Percentiles rank a stretch among this genome's conserved stretches.
Conservation (phyloP, 306 rosid species). For the Acacia melanoxylon region DNA sequence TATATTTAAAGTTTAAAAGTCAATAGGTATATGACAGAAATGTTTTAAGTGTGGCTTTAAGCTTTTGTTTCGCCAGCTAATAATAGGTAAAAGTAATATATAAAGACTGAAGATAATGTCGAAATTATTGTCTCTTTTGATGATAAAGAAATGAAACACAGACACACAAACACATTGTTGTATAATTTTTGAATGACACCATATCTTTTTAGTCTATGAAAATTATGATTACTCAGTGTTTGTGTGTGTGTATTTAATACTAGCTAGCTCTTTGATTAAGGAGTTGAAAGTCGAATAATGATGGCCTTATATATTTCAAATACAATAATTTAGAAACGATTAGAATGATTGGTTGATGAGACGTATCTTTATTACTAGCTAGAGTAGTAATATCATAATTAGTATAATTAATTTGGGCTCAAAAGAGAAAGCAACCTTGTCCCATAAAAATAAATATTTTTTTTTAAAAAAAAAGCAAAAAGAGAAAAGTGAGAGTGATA, state of each 20-base stretch:
- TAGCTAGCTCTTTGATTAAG: not conserved
- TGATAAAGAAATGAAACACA: not conserved
- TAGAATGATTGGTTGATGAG: constrained; percentile 4
- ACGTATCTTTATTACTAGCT: not conserved
- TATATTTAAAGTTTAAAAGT: too few species aligned
- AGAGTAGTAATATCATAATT: not conserved
- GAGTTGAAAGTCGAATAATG: not conserved
- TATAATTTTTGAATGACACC: not conserved
- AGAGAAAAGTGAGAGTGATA: not conserved
- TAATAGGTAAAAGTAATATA: not conserved
- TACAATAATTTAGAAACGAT: not conserved
- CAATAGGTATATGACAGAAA: constrained; percentile 21
- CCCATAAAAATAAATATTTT: not conserved
- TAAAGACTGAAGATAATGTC: not conserved
- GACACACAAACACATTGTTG: not conserved
- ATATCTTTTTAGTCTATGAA: not conserved
- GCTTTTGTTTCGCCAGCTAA: not conserved
- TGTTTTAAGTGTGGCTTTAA: not conserved
- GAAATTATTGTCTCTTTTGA: not conserved
- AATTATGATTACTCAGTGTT: not conserved
- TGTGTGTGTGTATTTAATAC: not conserved
- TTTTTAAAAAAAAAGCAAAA: not conserved
- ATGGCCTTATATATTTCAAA: not conserved
- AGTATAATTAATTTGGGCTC: not conserved
- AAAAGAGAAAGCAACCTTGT: not conserved